Evolutionary conservation across 2,329 filamentous ascomycete genomes (phyloP).

Genomic region (Chrysoporthe cubensis): DNA sequence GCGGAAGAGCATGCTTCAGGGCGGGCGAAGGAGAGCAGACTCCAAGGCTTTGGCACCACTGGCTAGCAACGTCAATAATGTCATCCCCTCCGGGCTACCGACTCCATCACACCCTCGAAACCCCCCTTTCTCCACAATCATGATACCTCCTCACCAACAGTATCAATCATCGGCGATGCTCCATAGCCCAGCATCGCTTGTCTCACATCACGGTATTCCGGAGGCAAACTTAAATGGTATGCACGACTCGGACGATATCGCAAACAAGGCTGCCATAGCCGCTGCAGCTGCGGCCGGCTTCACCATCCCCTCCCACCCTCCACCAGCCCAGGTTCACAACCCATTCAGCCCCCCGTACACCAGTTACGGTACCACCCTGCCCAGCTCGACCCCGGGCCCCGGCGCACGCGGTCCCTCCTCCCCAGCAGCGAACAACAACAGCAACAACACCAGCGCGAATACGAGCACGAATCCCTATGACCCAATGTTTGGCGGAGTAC

Average conservation of each 20-base stretch:
- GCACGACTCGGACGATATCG: slow-evolving; percentile 41
- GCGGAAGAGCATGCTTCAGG: slow-evolving; percentile 50
- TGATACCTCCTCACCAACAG: slow-evolving; percentile 29
- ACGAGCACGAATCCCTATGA: slow-evolving; percentile 50
- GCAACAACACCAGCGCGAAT: slow-evolving; percentile 37
- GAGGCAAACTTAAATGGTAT: slow-evolving; percentile 39
- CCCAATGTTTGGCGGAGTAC: slow-evolving; percentile 62
- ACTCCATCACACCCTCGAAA: slow-evolving; percentile 33
- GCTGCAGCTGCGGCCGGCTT: slow-evolving; percentile 46
- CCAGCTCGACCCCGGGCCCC: slow-evolving; percentile 29
- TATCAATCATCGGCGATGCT: slow-evolving; percentile 37
- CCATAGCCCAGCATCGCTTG: slow-evolving; percentile 38
- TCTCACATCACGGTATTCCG: slow-evolving; percentile 25
- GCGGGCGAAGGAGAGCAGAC: slow-evolving; percentile 45
- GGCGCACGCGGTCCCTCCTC: slow-evolving; percentile 35
- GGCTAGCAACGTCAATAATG: slow-evolving; percentile 38
- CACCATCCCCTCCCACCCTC: slow-evolving; percentile 34
- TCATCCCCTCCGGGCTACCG: slow-evolving; percentile 36
- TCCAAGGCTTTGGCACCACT: slow-evolving; percentile 43
- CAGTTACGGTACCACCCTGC: slow-evolving; percentile 40
- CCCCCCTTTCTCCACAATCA: slow-evolving; percentile 21
- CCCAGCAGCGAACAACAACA: slow-evolving; percentile 38
- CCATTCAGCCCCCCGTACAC: slow-evolving; percentile 44
- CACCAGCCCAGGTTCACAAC: slow-evolving; percentile 36
- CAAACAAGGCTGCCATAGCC: slow-evolving; percentile 41